Evolutionary conservation across 2,329 filamentous ascomycete species (phyloP).

Genomic region (Pyrenochaeta sp.): DNA sequence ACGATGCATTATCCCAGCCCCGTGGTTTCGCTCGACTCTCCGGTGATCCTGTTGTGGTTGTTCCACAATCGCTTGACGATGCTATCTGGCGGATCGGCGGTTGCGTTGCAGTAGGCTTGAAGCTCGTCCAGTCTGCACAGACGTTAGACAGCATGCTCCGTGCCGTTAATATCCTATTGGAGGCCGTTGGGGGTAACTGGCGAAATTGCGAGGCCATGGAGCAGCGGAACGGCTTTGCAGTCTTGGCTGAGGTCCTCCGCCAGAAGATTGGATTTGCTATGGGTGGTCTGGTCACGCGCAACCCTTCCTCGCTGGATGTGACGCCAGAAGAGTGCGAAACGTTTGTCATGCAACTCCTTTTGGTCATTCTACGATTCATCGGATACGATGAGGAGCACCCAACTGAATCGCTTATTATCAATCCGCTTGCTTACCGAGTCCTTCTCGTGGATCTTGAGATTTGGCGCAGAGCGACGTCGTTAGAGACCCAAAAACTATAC

Average conservation of each 20-base stretch:
- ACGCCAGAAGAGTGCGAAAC: conserved; percentile 56
- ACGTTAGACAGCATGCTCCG: conserved; percentile 75
- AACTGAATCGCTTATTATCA: conserved; percentile 91
- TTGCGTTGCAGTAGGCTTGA: conserved; percentile 84
- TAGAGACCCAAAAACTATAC: conserved; percentile 84
- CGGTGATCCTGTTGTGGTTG: conserved; percentile 81
- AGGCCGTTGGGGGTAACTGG: conserved; percentile 90
- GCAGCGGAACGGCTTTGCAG: conserved; percentile 89
- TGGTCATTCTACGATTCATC: conserved; percentile 82
- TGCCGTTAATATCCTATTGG: conserved; percentile 83
- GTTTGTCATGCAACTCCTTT: conserved; percentile 70
- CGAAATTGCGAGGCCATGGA: conserved; percentile 99
- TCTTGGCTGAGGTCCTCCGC: conserved; percentile 82
- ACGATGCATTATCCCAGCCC: conserved; percentile 82
- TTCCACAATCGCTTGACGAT: conserved; percentile 88
- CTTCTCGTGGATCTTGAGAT: conserved; percentile 92
- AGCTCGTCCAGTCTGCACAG: conserved; percentile 79
- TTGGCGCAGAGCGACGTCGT: conserved; percentile 79
- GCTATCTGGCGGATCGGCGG: conserved; percentile 93
- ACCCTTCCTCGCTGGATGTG: conserved; percentile 47
- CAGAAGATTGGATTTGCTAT: conserved; percentile 74
- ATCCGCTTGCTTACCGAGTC: conserved; percentile 91
- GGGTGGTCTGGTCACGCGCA: conserved; percentile 59
- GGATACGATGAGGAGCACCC: conserved; percentile 84
- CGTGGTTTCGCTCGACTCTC: conserved; percentile 84